Base-by-base conservation (phyloP, 1,284 basidiomycete genomes). In the Rhodotorula sp. region DNA sequence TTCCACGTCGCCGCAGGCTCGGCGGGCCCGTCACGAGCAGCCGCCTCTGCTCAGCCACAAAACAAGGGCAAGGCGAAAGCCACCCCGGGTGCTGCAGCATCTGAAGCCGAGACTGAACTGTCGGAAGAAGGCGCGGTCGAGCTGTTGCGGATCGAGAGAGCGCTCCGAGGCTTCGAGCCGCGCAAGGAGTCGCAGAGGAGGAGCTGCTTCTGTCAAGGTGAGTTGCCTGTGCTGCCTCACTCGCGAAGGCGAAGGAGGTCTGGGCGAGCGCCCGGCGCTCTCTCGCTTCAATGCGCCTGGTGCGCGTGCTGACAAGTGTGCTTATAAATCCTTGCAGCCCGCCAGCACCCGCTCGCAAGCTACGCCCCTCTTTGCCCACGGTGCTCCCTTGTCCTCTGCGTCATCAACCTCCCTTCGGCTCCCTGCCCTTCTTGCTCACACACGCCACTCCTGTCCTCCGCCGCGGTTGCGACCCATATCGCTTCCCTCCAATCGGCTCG, bases 181-280 rank as follows among this genome's bases (percentile, higher is more conserved):
- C 21, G 49, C 19, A 16, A 10, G n/a, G 45, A 16, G 16, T 43
- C 64, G 55, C 68, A 70, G 61, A 60, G 64, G 28, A 58, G 67
- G 34, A 74, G 77, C 5, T 83, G 83, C 70, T 83, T 83, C 74
- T 83, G 83, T 69, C 81, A 81, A 70, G 81, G 83, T 83, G 62
- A 70, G 80, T 43, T 77, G 19, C 31, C n/a, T 50, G 47, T 50
- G 28, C 4, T 16, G 21, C 14, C 23, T 23, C 14, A 28, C 28
- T 18, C 45, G 34, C 34, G 8, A 6, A 1, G 5, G 34, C 34
- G 34, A 34, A 34, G 34, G 34, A 34, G 34, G 34, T 7, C 34
- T 34, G 55, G 34, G 10, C 31, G 16, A 49, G 18, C 26, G 12
- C 16, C 66, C 31, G 55, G 43, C 64, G 15, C 49, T 5, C 15